phyloP scores from a whole-genome alignment of 306 rosid species.

The Herpetospermum pedunculosum region DNA sequence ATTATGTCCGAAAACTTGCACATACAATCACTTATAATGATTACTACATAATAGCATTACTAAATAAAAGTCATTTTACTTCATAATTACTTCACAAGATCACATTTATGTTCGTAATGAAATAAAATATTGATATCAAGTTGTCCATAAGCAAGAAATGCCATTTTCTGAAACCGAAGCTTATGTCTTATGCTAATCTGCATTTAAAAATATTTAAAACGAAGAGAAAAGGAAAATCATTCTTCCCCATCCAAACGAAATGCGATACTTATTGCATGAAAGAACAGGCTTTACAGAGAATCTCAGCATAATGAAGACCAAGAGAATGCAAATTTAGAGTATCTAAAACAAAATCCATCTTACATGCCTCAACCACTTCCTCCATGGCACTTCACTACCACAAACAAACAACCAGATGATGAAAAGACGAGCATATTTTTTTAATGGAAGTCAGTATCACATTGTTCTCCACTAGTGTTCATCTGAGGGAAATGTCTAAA shows the following conservation, averaged over 20 bases:
- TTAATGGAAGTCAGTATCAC: background rate
- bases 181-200: background rate
- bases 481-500: background rate
- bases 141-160: background rate
- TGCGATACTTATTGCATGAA: background rate
- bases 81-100: background rate
- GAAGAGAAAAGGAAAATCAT: background rate
- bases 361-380: background rate
- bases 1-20: background rate
- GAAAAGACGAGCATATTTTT: background rate
- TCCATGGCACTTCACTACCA: background rate
- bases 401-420: background rate
- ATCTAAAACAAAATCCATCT: background rate
- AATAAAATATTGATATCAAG: background rate
- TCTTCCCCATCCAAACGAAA: background rate
- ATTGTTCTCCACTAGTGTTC: background rate
- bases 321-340: background rate
- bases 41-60: background rate
- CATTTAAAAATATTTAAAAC: background rate
- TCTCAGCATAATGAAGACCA: background rate
- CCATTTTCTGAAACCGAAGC: background rate
- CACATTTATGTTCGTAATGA: background rate
- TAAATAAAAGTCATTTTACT: background rate
- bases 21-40: background rate
- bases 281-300: background rate